These are phyloP conservation scores for Hypoxylon rickii DNA, from an alignment of 495 filamentous ascomycete genomes.

Conservation along the genomic window DNA sequence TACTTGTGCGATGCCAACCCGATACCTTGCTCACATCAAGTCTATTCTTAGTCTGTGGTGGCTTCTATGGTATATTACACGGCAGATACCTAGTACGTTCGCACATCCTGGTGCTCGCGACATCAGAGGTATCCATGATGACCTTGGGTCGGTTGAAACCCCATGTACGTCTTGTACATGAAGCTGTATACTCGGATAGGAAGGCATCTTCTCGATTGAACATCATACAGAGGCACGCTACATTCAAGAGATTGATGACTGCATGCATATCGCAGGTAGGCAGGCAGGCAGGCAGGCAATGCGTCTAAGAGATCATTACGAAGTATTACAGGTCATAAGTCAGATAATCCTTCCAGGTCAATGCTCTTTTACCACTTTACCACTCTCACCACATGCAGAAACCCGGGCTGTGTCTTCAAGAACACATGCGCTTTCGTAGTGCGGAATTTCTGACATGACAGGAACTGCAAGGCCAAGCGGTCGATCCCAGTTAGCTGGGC, in stretches of 20 bases:
- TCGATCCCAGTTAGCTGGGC: constrained; percentile 19
- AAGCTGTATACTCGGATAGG: neutral
- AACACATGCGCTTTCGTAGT: constrained; percentile 10
- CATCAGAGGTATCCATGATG: no score
- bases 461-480: constrained; percentile 21
- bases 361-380: neutral
- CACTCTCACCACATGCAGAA: constrained; percentile 11
- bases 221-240: constrained; percentile 24
- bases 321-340: constrained; percentile 26
- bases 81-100: no score
- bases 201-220: constrained; percentile 23
- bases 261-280: constrained; percentile 23
- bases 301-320: neutral
- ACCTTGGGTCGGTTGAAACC: no score
- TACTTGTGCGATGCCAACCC: no score
- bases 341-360: constrained; percentile 12
- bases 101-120: constrained; percentile 13
- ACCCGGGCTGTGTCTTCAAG: constrained; percentile 10
- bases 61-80: constrained; percentile 16
- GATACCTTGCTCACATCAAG: neutral
- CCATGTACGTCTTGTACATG: constrained; percentile 10
- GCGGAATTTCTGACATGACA: constrained; percentile 27
- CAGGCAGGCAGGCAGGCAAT: neutral
- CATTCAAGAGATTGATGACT: constrained; percentile 33
- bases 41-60: constrained; percentile 14